Base-by-base conservation (phyloP, 2,329 filamentous ascomycete genomes). In the Ophioceras dolichostomum region DNA sequence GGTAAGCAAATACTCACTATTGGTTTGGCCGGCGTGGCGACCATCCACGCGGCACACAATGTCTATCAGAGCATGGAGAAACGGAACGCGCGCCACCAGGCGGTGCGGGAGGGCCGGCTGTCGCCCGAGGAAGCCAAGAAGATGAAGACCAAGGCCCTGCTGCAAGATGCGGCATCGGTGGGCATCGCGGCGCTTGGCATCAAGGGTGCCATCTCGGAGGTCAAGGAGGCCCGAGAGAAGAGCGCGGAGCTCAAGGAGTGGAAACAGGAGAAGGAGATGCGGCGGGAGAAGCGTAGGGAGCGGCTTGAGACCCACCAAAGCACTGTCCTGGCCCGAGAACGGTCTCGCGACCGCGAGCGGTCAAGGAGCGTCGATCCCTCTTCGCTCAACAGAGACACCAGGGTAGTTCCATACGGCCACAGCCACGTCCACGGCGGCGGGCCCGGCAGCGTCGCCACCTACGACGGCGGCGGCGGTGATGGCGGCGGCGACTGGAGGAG, bases 1-100 rank as follows among this genome's bases (percentile, higher is more conserved):
- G 70, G 70, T 72, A 75, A 76, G 66, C 70, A 74, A 61, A 47
- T 73, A 42, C 45, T 76, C 40, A 74, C 67, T 38, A 67, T 69
- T 7, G 70, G 69, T 33, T 57, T 76, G 39, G 72, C 72, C 38
- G 62, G 68, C 37, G 67, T 74, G 43, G 71, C 72, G 50, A 75
- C 70, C 46, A 73, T 76, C 47, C 70, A 76, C 53, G 72, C 72
- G 45, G 70, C 67, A 46, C 65, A 76, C 49, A 70, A 60, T 45
- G 67, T 76, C 49, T 76, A 74, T 51, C 58, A 66, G 48, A 74
- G 68, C 54, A 64, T 74, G 66, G 67, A 72, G 52, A 71, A 70
- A 57, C 63, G 70, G 41, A 62, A 67, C 29, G 56, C 58, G 43
- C 62, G 71, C 41, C 63, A 69, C 40, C 68, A 61, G 49, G 71